Evolutionary conservation across 768 basidiomycete species (phyloP), one percentile per base, ranked within the genome.

Genomic region (Russula compacta): DNA sequence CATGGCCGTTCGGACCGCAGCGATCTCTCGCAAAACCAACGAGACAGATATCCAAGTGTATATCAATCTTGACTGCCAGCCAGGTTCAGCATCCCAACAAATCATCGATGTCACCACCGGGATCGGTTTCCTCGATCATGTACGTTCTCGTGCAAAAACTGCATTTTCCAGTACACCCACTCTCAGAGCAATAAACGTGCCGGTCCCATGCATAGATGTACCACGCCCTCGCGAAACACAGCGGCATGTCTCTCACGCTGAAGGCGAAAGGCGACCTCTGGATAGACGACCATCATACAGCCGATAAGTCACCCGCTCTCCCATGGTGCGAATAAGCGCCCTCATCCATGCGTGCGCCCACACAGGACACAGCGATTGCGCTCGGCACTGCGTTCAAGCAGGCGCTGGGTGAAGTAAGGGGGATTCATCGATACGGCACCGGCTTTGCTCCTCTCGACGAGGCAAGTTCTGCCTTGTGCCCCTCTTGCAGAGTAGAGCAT

Each of bases 271-370:
- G 97, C 43, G 97, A 99, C 72, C 79, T 98, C 8, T 91, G 87
- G 83, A 97, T 98, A 61, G 97, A 99, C 74, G 97, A 99, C 75
- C 97, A 98, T 69, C 97, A 99, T 75, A 92, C 95, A 50, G 92
- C 95, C 81, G 97, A 99, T 89, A 83, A 85, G 87, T 85, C 52
- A 19, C 53, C n/a, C 39, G 42, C 17, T 12, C 24, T 14, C 2
- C 8, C 47, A 7, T 17, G 5, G n/a, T 64, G 53, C 57, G 52
- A 21, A 62, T 59, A 33, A 58, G 40, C 47, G 39, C 50, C 59
- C 48, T 39, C 17, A 53, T 62, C 29, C 19, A 29, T 40, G 21
- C 39, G n/a, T 33, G 56, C 59, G 65, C 38, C 73, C 70, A 68
- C 71, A 92, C 91, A 93, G 82, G 91, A 93, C 73, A 87, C 83